Conservation (phyloP, 2,329 filamentous ascomycete genomes). For the Dryadomyces sulphureus region DNA sequence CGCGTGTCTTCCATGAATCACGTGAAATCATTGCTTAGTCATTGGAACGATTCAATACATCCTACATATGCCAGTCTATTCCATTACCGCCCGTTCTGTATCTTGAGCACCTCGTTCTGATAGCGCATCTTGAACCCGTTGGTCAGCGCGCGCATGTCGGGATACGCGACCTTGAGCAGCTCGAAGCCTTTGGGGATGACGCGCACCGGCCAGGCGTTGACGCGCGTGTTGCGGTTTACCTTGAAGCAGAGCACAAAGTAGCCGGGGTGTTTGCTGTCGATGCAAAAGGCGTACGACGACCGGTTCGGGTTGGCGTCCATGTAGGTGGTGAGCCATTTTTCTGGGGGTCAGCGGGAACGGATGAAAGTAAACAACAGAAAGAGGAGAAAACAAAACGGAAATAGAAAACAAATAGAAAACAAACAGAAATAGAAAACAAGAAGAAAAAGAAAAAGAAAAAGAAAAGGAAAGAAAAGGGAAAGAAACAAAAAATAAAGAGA, state of each 20-base stretch:
- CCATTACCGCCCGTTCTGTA: slow-evolving; percentile 20
- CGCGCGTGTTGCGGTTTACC: slow-evolving; percentile 57
- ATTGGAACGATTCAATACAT: too few species aligned
- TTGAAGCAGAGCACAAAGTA: slow-evolving; percentile 98
- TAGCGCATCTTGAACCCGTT: slow-evolving; percentile 91
- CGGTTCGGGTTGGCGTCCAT: slow-evolving; percentile 90
- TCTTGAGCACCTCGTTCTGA: slow-evolving; percentile 49
- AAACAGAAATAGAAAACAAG: neutral
- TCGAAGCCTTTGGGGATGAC: slow-evolving; percentile 90
- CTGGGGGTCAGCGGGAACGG: slow-evolving; percentile 35
- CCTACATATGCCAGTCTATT: too few species aligned
- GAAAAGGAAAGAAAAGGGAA: too few species aligned
- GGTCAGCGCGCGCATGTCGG: slow-evolving; percentile 86
- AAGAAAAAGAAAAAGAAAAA: neutral
- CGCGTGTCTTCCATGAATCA: too few species aligned
- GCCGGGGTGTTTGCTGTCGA: slow-evolving; percentile 79
- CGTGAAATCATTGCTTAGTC: too few species aligned
- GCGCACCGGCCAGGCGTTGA: slow-evolving; percentile 73
- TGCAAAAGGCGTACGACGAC: slow-evolving; percentile 89
- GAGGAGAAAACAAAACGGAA: neutral
- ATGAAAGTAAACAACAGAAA: neutral
- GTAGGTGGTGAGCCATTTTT: slow-evolving; percentile 92
- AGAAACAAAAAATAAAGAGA: neutral
- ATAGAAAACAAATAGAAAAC: too few species aligned
- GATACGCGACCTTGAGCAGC: slow-evolving; percentile 75